phyloP scores from a whole-genome alignment of 1,284 basidiomycete species.

The Rhodotorula mucilaginosa region DNA sequence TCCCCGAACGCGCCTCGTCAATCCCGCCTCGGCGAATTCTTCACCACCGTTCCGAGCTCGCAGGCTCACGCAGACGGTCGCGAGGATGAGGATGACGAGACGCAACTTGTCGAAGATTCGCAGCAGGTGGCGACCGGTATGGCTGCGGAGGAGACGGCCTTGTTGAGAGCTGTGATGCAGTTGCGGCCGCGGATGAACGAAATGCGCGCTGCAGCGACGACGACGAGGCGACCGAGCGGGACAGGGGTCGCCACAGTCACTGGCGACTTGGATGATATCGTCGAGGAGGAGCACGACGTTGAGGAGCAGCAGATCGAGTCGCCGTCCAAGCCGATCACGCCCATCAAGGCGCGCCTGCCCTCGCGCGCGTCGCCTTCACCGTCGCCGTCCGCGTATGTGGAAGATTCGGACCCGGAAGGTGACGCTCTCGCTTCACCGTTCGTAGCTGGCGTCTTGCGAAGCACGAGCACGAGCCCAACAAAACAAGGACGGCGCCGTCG shows the following conservation, averaged over 20 bases:
- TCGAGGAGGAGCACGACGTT: neutral
- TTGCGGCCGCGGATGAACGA: neutral
- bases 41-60: neutral
- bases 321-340: neutral
- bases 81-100: conserved; percentile 1
- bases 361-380: neutral
- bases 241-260: no score
- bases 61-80: conserved; percentile 4
- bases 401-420: conserved; percentile 25
- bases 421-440: neutral
- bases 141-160: neutral
- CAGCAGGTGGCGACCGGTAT: neutral
- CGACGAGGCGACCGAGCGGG: neutral
- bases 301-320: no score
- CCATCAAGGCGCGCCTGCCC: neutral
- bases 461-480: no score
- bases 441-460: neutral
- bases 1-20: conserved; percentile 6
- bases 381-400: neutral
- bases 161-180: neutral
- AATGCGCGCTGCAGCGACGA: neutral
- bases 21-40: conserved; percentile 18
- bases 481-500: neutral
- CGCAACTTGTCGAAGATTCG: conserved; percentile 5
- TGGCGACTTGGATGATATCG: neutral